Conservation (phyloP, 805 yeast species). For the Candida namnaoensis region DNA sequence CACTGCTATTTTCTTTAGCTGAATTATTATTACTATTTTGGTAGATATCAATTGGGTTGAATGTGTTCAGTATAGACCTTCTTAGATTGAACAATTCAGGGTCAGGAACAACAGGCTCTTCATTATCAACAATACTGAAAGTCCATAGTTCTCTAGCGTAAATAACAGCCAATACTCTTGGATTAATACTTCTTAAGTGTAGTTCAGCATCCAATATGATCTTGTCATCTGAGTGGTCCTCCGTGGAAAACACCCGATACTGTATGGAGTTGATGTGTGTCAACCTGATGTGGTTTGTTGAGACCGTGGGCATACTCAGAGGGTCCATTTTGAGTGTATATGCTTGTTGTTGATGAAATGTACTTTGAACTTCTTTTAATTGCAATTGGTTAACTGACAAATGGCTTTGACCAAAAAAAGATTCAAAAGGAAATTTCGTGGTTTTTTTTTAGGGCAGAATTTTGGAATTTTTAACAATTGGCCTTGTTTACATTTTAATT, state of each 20-base stretch:
- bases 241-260: not conserved
- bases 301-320: not conserved
- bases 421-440: too few relatives aligned
- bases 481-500: too few relatives aligned
- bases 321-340: not conserved
- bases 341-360: too few relatives aligned
- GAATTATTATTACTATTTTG: not conserved
- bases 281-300: not conserved
- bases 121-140: constrained; percentile 28
- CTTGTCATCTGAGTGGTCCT: constrained; percentile 23
- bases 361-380: too few relatives aligned
- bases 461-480: constrained; percentile 1
- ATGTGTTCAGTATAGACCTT: constrained; percentile 5
- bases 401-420: not conserved
- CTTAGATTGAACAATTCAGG: constrained; percentile 8
- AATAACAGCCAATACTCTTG: constrained; percentile 26
- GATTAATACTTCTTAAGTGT: constrained; percentile 22
- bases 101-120: constrained; percentile 23
- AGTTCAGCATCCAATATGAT: constrained; percentile 33
- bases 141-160: constrained; percentile 35
- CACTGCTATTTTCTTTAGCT: constrained; percentile 1
- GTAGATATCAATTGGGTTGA: constrained; percentile 11
- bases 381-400: too few relatives aligned
- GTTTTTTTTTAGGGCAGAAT: constrained; percentile 11
- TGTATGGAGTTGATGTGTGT: not conserved